Percentiles rank a stretch among this genome's conserved stretches.
Conservation (phyloP, 805 yeast genomes). For the Schwanniomyces occidentalis region DNA sequence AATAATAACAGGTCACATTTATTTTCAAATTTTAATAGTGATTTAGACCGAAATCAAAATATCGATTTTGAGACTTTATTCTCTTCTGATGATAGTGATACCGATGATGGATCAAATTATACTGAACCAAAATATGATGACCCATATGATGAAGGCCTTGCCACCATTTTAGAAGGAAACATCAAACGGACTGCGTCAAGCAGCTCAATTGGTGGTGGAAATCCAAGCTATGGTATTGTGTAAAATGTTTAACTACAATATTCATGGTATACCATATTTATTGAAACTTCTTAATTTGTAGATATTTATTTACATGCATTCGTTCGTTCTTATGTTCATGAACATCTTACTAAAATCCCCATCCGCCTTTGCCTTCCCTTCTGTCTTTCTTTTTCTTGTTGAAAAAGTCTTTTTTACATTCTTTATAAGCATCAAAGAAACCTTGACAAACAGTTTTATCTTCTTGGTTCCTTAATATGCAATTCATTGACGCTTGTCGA, state of each 20-base stretch:
- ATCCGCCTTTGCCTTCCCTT: conserved; percentile 40
- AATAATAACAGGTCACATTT: conserved; percentile 1
- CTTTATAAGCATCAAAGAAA: conserved; percentile 90
- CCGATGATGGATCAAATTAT: conserved; percentile 6
- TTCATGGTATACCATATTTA: neutral
- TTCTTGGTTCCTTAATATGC: conserved; percentile 77
- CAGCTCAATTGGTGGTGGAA: conserved; percentile 9
- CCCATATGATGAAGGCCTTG: conserved; percentile 7
- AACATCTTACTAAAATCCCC: conserved; percentile 38
- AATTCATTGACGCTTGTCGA: conserved; percentile 80
- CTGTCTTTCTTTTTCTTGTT: conserved; percentile 37
- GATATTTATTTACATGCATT: conserved; percentile 1
- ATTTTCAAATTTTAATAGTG: conserved; percentile 1
- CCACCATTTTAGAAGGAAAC: conserved; percentile 7
- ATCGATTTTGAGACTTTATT: conserved; percentile 1
- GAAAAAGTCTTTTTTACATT: conserved; percentile 68
- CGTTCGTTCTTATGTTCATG: neutral
- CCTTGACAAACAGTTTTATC: conserved; percentile 64
- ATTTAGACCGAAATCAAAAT: conserved; percentile 1
- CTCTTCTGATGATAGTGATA: conserved; percentile 7
- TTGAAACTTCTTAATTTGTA: neutral
- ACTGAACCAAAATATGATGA: conserved; percentile 5
- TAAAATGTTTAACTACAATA: conserved; percentile 3
- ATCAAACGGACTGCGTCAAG: conserved; percentile 4
- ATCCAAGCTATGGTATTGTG: conserved; percentile 9